Evolutionary conservation across 2,329 filamentous ascomycete genomes (phyloP), one percentile per base, ranked within the genome.

Genomic region (Hirsutella rhossiliensis): DNA sequence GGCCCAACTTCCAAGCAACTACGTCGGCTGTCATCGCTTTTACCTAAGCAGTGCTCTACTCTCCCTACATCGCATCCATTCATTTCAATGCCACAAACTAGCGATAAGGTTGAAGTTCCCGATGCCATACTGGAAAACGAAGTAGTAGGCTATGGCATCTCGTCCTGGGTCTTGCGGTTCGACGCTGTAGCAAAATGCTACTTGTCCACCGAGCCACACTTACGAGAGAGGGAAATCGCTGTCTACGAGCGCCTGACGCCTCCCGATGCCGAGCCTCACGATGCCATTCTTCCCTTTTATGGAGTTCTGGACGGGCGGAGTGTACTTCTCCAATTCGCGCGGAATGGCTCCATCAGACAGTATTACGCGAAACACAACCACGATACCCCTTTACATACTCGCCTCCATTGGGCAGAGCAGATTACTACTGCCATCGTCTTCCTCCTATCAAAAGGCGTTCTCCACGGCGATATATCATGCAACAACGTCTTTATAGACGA

Each of bases 401-500:
- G 17, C 4, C 38, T 40, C 17, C 20, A 19, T 15, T 40, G 38
- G 38, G 38, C 38, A 31, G 38, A 40, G 23, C 38, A 40, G 28
- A 18, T 31, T n/a, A 31, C 28, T 8, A 9, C 6, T 19, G 38
- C 38, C 11, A 40, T 44, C 29, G 17, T 28, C 5, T 47, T 47
- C 20, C 27, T 47, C 11, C 45, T 44, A 19, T 31, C 41, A 11
- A 47, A 42, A 18, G 17, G 17, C 17, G 32, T 44, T 23, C 28
- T 47, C 6, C 45, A 44, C 34, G 19, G 45, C 20, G 45, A 47
- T 29, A 43, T 47, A 7, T 47, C 42, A 18, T 47, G 42, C 29
- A 47, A 47, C 20, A 47, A 47, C 19, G 32, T 47, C 12, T 47
- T 47, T 18, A 28, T 47, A 8, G 42, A 47, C 31, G 36, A 30